Base-by-base conservation (phyloP, 2,329 filamentous ascomycete genomes). In the Colletotrichum tofieldiae region DNA sequence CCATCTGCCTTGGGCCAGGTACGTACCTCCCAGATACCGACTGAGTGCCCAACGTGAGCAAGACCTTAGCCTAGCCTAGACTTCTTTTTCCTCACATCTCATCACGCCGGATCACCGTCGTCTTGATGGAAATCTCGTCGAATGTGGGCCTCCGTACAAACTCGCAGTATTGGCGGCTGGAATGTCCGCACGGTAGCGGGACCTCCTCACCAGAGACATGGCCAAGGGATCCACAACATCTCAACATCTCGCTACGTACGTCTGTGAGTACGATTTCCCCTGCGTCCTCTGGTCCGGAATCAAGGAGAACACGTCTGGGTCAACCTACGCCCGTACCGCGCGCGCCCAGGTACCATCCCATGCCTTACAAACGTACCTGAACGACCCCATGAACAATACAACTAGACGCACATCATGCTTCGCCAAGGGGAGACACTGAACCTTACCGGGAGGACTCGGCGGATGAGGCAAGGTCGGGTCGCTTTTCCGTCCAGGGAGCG, bases 341-440 rank as follows among this genome's bases (percentile, higher is more conserved):
- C 18, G 16, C 49, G 5, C 47, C 18, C n/a, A 47, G 37, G 41
- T 39, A 45, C 23, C 55, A 9, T 12, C 26, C 58, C 58, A 14
- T 7, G 7, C n/a, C 45, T 35, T 32, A 8, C 20, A 14, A 52
- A 23, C 23, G 29, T 26, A 51, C 60, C 32, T 39, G 35, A 62
- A 26, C n/a, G 45, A 61, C 20, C 59, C 32, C 20, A 26, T 29
- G 29, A 39, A 51, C 32, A 20, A 51, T 62, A 39, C 59, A 62
- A 62, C 45, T 26, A 26, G 12, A 58, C 23, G 41, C 56, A 52
- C 56, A 67, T 71, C 58, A 58, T 55, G 41, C 43, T 47, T 47
- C 54, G 65, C 69, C 65, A 69, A 72, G 65, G 43, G 35, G 52
- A 55, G 49, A 23, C 58, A 52, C 43, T 47, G 41, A 67, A 67